These are phyloP conservation scores for Pestalotiopsis sp. DNA, from an alignment of 2,329 filamentous ascomycete species.

Conservation along the genomic window DNA sequence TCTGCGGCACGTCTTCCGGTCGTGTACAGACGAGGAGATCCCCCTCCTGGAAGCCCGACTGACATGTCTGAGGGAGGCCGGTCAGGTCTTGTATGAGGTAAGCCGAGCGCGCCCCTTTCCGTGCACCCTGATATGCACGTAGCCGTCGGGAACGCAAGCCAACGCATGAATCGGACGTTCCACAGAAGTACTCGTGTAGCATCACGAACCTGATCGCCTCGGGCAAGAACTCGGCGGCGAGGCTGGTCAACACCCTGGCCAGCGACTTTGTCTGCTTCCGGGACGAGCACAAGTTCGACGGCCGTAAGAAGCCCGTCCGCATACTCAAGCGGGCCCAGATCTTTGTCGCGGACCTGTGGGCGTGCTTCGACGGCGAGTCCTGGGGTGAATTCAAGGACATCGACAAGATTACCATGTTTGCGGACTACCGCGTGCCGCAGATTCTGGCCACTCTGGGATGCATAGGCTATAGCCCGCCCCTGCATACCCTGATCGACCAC, in stretches of 20 bases:
- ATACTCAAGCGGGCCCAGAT: conserved; percentile 96
- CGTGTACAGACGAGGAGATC: conserved; percentile 83
- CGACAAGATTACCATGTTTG: conserved; percentile 96
- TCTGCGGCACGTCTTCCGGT: conserved; percentile 80
- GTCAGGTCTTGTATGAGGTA: conserved; percentile 77
- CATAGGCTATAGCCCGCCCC: conserved; percentile 78
- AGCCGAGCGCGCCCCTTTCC: conserved; percentile 22
- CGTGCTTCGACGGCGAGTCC: conserved; percentile 81
- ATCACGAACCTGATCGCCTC: conserved; percentile 73
- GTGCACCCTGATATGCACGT: background rate
- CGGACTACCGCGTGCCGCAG: conserved; percentile 95
- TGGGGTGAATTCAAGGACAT: conserved; percentile 88
- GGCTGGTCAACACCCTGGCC: conserved; percentile 80
- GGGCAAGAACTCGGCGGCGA: conserved; percentile 78
- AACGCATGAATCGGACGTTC: conserved; percentile 21
- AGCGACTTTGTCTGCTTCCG: conserved; percentile 83
- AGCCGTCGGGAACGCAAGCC: conserved; percentile 18
- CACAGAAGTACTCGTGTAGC: conserved; percentile 74
- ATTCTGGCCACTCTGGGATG: conserved; percentile 84
- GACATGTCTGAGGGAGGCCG: conserved; percentile 80
- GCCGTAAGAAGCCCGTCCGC: conserved; percentile 69
- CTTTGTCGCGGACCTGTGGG: conserved; percentile 94
- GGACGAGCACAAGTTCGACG: conserved; percentile 78
- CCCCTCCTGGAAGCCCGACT: conserved; percentile 81
- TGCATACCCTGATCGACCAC: conserved; percentile 71